These are phyloP conservation scores for Skeletonema menzelii DNA, from an alignment of 108 stramenopile genomes.

Conservation along the genomic window DNA sequence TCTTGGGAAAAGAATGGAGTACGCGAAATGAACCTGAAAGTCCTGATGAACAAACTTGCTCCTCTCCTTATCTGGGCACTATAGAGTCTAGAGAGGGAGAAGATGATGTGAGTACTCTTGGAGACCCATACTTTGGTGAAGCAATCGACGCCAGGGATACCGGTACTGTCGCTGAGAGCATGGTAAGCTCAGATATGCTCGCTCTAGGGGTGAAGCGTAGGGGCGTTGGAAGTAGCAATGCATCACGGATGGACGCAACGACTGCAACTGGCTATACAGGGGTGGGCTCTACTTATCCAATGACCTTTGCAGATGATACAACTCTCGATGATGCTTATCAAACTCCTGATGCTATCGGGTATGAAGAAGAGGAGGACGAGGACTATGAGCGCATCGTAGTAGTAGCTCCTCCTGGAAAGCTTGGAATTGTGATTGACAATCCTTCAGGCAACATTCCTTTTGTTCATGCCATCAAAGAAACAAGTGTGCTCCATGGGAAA, in stretches of 20 bases:
- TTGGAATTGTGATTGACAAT: constrained; percentile 90
- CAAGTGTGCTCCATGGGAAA: constrained; percentile 65
- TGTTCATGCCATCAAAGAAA: constrained; percentile 85
- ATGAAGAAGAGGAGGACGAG: constrained; percentile 13
- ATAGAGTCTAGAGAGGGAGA: constrained; percentile 52
- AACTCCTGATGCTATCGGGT: constrained; percentile 4
- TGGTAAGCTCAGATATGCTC: constrained; percentile 23
- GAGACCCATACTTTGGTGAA: constrained; percentile 78
- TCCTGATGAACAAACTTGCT: neutral
- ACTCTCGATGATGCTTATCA: constrained; percentile 44
- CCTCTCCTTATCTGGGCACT: constrained; percentile 39
- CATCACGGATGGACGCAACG: constrained; percentile 23
- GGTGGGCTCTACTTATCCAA: neutral
- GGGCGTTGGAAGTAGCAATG: constrained; percentile 15
- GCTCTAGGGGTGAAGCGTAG: constrained; percentile 24
- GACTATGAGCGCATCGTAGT: constrained; percentile 33
- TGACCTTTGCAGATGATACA: constrained; percentile 39
- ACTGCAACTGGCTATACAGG: constrained; percentile 13
- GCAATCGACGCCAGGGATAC: constrained; percentile 36
- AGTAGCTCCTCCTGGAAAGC: constrained; percentile 60
- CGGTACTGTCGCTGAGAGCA: constrained; percentile 36
- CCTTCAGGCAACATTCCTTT: constrained; percentile 72
- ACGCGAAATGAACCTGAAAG: neutral
- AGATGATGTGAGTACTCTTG: constrained; percentile 83
- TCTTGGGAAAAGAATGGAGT: neutral